phyloP scores from a whole-genome alignment of 768 basidiomycete species.

The Boletus rufocinnamomeus region DNA sequence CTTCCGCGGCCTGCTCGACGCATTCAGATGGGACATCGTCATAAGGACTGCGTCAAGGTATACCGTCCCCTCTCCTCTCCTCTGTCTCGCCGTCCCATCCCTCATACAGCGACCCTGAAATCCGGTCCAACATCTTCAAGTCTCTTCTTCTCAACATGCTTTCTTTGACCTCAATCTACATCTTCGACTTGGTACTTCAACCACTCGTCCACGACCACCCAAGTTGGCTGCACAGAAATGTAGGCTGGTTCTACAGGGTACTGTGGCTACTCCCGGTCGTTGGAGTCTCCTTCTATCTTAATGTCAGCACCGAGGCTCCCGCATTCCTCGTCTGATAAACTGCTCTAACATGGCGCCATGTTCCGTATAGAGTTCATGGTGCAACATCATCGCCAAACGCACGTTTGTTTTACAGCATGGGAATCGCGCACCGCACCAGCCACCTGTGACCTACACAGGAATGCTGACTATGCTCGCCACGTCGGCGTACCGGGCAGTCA shows the following conservation, averaged over 20 bases:
- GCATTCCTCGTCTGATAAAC: constrained; percentile 8
- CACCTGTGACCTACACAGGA: constrained; percentile 63
- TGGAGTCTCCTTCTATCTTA: constrained; percentile 75
- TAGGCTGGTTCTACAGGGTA: constrained; percentile 74
- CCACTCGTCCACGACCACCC: constrained; percentile 65
- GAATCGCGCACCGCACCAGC: constrained; percentile 50
- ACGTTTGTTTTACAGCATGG: constrained; percentile 75
- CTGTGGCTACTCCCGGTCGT: constrained; percentile 82
- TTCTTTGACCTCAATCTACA: constrained; percentile 70
- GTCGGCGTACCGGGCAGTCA: constrained; percentile 78
- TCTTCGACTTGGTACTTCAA: constrained; percentile 71
- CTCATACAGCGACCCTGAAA: constrained; percentile 64
- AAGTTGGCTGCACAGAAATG: constrained; percentile 69
- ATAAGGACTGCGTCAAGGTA: constrained; percentile 60
- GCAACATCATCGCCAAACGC: constrained; percentile 71
- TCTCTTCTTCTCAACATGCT: constrained; percentile 71
- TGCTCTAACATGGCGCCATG: constrained; percentile 14
- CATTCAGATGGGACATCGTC: constrained; percentile 73
- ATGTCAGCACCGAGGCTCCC: constrained; percentile 51
- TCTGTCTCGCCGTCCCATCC: constrained; percentile 12
- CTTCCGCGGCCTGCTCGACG: constrained; percentile 62
- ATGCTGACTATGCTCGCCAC: constrained; percentile 75
- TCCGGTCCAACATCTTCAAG: constrained; percentile 74
- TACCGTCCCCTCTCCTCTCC: constrained; percentile 15
- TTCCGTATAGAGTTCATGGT: constrained; percentile 67